Conservation (phyloP, 2,329 filamentous ascomycete genomes). For the Trichoderma lentiforme region DNA sequence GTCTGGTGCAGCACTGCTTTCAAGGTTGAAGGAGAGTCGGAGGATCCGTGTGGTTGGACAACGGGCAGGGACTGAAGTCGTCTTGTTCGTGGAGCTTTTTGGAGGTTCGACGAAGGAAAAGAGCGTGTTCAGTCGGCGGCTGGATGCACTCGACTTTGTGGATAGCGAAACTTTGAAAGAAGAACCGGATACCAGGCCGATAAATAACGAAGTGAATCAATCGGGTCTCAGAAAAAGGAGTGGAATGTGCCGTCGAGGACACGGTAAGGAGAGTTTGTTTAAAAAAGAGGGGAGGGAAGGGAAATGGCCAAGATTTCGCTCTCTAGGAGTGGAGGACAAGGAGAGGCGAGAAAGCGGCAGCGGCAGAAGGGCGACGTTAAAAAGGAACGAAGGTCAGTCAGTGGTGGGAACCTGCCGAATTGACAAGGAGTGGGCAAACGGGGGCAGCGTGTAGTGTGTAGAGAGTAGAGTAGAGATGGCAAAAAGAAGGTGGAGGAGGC, state of each 20-base stretch:
- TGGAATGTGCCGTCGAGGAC: slow-evolving; percentile 34
- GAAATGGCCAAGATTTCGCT: slow-evolving; percentile 6
- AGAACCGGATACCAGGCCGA: slow-evolving; percentile 8
- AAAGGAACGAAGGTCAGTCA: slow-evolving; percentile 25
- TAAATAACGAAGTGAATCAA: slow-evolving; percentile 14
- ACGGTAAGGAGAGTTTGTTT: slow-evolving; percentile 23
- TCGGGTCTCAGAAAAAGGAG: slow-evolving; percentile 24
- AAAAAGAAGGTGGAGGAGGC: slow-evolving; percentile 1
- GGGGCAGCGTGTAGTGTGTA: slow-evolving; percentile 1
- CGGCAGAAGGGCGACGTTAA: slow-evolving; percentile 28
- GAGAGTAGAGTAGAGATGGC: slow-evolving; percentile 5
- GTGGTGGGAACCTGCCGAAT: slow-evolving; percentile 13
- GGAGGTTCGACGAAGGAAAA: background rate
- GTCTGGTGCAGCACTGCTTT: slow-evolving; percentile 22
- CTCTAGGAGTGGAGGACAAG: slow-evolving; percentile 25
- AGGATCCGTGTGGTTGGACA: slow-evolving; percentile 22
- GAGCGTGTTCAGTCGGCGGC: slow-evolving; percentile 16
- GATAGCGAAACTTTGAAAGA: slow-evolving; percentile 10
- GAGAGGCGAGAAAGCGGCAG: slow-evolving; percentile 21
- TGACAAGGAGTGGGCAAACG: slow-evolving; percentile 3
- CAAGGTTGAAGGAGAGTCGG: background rate
- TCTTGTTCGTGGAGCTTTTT: background rate
- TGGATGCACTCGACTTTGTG: slow-evolving; percentile 16
- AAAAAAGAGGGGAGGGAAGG: slow-evolving; percentile 6
- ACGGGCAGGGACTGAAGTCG: slow-evolving; percentile 23